Conservation (phyloP, 805 yeast species). For the Yamadazyma ubonensis region DNA sequence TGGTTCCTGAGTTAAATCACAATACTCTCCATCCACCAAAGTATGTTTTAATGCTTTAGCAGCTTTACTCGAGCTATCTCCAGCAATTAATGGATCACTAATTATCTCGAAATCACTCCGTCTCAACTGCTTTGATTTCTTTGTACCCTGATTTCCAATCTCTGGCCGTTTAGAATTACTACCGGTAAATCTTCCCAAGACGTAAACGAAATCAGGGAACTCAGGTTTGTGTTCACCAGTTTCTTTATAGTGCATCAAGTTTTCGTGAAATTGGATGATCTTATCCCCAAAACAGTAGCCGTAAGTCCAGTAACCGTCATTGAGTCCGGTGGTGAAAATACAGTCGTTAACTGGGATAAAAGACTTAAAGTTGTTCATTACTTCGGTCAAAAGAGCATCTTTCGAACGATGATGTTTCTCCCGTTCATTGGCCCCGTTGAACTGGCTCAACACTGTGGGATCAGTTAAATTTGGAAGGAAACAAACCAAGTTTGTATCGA, state of each 20-base stretch:
- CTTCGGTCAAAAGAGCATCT: slow-evolving; percentile 13
- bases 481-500: slow-evolving; percentile 11
- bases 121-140: slow-evolving; percentile 17
- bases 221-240: slow-evolving; percentile 31
- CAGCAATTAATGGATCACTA: slow-evolving; percentile 18
- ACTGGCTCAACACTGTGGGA: not conserved
- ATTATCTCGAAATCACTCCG: slow-evolving; percentile 28
- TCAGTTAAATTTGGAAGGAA: slow-evolving; percentile 12
- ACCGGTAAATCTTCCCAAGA: slow-evolving; percentile 37
- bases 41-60: slow-evolving; percentile 39
- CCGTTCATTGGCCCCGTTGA: slow-evolving; percentile 3
- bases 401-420: slow-evolving; percentile 4
- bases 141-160: slow-evolving; percentile 23
- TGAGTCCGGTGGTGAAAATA: slow-evolving; percentile 22
- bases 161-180: slow-evolving; percentile 12
- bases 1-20: slow-evolving; percentile 56
- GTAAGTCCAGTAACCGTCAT: slow-evolving; percentile 55
- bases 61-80: slow-evolving; percentile 9
- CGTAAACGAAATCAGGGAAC: slow-evolving; percentile 32
- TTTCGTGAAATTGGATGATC: slow-evolving; percentile 49
- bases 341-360: slow-evolving; percentile 24
- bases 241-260: slow-evolving; percentile 20
- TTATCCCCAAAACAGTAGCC: slow-evolving; percentile 49
- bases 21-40: slow-evolving; percentile 48
- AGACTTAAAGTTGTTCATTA: slow-evolving; percentile 3